These are phyloP conservation scores for Boletus tomentosulus DNA, from an alignment of 768 basidiomycete genomes.

Conservation along the genomic window DNA sequence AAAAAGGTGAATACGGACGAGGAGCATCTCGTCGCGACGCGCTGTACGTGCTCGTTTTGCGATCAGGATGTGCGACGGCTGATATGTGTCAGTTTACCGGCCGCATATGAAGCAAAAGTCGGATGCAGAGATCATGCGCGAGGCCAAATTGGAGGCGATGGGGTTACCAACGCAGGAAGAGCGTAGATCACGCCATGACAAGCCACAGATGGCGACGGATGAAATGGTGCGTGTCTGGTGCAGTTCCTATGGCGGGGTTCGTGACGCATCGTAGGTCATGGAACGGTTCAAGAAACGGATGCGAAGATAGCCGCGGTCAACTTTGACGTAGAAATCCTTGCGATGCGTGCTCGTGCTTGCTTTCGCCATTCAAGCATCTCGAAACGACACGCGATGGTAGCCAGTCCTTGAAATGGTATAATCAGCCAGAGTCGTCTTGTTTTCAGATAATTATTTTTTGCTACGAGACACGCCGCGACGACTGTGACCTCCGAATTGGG, in stretches of 20 bases:
- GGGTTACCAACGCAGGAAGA: conserved; percentile 54
- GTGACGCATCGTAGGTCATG: conserved; percentile 60
- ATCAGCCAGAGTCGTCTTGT: no score
- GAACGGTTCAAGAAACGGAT: conserved; percentile 97
- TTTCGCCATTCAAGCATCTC: neutral
- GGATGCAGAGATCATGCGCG: conserved; percentile 82
- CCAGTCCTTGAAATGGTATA: no score
- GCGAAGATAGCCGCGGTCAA: conserved; percentile 51
- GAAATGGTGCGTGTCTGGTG: conserved; percentile 58
- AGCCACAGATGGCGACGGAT: conserved; percentile 84
- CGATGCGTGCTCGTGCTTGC: neutral
- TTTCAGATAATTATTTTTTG: neutral
- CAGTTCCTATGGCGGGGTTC: neutral
- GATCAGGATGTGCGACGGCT: neutral
- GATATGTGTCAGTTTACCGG: conserved; percentile 62
- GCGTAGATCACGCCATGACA: conserved; percentile 42
- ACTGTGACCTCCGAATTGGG: no score
- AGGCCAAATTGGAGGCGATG: conserved; percentile 85
- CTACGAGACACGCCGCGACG: no score
- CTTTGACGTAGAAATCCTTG: neutral
- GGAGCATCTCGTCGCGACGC: conserved; percentile 78
- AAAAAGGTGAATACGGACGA: conserved; percentile 60
- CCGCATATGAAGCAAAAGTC: conserved; percentile 81
- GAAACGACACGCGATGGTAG: no score
- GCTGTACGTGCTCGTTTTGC: conserved; percentile 59